phyloP scores from a whole-genome alignment of 208 protist genomes.

The Trypanosomatidae sp. region DNA sequence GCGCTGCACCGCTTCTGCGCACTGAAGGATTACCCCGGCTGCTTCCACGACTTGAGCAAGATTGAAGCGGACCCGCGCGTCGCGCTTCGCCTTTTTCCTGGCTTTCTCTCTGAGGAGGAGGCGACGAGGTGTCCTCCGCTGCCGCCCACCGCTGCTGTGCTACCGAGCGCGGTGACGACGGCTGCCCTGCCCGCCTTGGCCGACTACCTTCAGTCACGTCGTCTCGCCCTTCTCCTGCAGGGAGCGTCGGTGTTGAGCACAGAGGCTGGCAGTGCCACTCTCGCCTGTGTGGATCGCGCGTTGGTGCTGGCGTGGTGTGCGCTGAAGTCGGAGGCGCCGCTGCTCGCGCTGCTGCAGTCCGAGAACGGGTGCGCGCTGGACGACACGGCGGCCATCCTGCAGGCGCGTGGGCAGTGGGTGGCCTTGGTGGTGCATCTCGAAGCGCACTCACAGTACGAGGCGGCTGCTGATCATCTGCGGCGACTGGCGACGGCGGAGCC shows the following conservation, averaged over 20 bases:
- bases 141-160: not conserved
- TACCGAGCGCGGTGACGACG: not conserved
- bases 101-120: slow-evolving; percentile 4
- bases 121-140: not conserved
- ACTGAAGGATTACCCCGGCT: slow-evolving; percentile 29
- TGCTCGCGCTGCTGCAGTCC: slow-evolving; percentile 45
- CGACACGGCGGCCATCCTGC: slow-evolving; percentile 36
- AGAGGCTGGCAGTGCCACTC: not conserved
- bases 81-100: slow-evolving; percentile 46
- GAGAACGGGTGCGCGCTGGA: slow-evolving; percentile 36
- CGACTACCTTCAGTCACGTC: slow-evolving; percentile 29
- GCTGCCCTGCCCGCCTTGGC: slow-evolving; percentile 20
- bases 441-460: slow-evolving; percentile 16
- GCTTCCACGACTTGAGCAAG: slow-evolving; percentile 49
- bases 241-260: no score
- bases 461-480: slow-evolving; percentile 20
- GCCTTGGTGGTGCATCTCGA: slow-evolving; percentile 40
- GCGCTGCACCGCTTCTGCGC: slow-evolving; percentile 44
- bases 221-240: slow-evolving; percentile 7
- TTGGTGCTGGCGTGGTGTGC: slow-evolving; percentile 3
- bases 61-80: slow-evolving; percentile 45
- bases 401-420: slow-evolving; percentile 50
- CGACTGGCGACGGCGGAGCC: not conserved
- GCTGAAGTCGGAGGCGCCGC: slow-evolving; percentile 29
- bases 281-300: slow-evolving; percentile 2